Evolutionary conservation across 169 alveolate genomes (phyloP).

Genomic region (Plasmodium coatneyi): DNA sequence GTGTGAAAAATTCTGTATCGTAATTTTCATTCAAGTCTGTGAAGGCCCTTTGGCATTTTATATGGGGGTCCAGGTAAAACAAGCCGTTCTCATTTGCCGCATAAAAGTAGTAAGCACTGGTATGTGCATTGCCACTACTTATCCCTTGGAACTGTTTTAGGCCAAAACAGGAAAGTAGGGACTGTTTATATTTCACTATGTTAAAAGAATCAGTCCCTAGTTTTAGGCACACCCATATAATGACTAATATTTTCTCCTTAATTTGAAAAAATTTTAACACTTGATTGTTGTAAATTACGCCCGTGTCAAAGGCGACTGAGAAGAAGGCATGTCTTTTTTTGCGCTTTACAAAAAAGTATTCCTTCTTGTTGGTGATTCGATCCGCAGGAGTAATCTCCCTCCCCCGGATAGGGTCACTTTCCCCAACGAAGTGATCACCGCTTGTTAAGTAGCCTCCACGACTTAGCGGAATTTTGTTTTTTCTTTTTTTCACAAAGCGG

Average conservation of each 20-base stretch:
- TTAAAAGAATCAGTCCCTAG: constrained; percentile 50
- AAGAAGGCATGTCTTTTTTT: constrained; percentile 45
- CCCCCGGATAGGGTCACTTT: neutral
- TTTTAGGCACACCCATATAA: constrained; percentile 70
- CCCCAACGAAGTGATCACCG: neutral
- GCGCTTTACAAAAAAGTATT: constrained; percentile 3
- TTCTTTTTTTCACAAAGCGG: constrained; percentile 37
- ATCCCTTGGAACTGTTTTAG: constrained; percentile 78
- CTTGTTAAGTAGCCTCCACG: neutral
- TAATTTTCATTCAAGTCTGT: constrained; percentile 18
- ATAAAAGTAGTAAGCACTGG: constrained; percentile 77
- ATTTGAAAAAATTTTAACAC: constrained; percentile 68
- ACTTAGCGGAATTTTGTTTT: neutral
- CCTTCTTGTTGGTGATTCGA: neutral
- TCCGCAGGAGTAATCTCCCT: neutral
- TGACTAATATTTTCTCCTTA: constrained; percentile 37
- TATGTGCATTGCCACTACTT: constrained; percentile 75
- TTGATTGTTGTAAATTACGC: constrained; percentile 44
- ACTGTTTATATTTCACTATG: constrained; percentile 59
- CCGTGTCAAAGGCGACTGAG: constrained; percentile 62
- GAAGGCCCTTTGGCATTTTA: constrained; percentile 74
- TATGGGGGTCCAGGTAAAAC: constrained; percentile 79
- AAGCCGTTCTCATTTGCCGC: constrained; percentile 75
- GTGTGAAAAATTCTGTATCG: constrained; percentile 30
- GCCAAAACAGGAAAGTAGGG: constrained; percentile 68